A percentile compares a stretch with the other conserved stretches of the same genome.
Conservation (phyloP, 2,329 filamentous ascomycete genomes). For the Celoporthe dispersa region DNA sequence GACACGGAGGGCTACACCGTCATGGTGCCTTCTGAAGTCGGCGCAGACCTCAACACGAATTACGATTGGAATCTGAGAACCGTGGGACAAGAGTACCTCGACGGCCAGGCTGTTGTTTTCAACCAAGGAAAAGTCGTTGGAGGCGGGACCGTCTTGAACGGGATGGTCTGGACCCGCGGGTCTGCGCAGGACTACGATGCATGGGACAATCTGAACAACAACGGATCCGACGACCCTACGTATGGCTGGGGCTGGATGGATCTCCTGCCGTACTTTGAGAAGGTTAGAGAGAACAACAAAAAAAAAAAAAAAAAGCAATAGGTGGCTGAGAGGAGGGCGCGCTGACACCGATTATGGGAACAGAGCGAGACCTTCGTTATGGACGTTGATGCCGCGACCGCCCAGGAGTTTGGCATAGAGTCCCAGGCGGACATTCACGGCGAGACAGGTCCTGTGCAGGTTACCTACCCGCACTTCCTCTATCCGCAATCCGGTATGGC, state of each 20-base stretch:
- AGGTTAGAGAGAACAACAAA: constrained; percentile 38
- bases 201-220: constrained; percentile 48
- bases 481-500: constrained; percentile 46
- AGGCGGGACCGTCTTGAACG: constrained; percentile 47
- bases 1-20: constrained; percentile 29
- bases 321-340: neutral
- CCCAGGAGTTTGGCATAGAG: constrained; percentile 34
- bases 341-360: neutral
- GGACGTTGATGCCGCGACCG: constrained; percentile 32
- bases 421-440: constrained; percentile 40
- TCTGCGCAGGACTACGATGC: constrained; percentile 46
- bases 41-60: constrained; percentile 22
- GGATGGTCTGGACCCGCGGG: constrained; percentile 47
- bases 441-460: constrained; percentile 41
- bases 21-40: constrained; percentile 31
- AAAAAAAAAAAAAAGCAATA: neutral
- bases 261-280: constrained; percentile 54
- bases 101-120: constrained; percentile 41
- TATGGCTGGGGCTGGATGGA: constrained; percentile 46
- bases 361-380: constrained; percentile 45
- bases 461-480: constrained; percentile 44
- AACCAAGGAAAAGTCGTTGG: constrained; percentile 45
- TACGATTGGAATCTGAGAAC: constrained; percentile 41
- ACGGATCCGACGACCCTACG: constrained; percentile 30
- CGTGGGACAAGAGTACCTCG: constrained; percentile 39